phyloP scores from a whole-genome alignment of 2,329 filamentous ascomycete species.

The Trichoderma sp. region DNA sequence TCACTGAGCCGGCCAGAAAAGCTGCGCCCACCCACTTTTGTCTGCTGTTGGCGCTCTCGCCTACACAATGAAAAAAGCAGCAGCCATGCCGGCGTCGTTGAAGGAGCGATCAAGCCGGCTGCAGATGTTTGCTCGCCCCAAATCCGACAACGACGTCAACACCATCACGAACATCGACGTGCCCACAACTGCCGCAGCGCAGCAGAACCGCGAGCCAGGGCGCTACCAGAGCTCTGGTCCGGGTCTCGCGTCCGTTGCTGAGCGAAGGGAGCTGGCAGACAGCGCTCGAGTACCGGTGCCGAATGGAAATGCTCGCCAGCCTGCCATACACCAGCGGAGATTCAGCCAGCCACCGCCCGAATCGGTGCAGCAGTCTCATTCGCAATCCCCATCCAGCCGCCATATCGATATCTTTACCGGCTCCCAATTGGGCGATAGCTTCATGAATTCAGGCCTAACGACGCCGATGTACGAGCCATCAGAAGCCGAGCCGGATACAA shows the following conservation, averaged over 20 bases:
- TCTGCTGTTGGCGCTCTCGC: not conserved
- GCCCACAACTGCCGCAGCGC: slow-evolving; percentile 28
- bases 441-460: slow-evolving; percentile 44
- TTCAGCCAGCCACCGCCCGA: slow-evolving; percentile 32
- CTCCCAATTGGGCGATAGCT: slow-evolving; percentile 43
- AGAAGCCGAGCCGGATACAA: slow-evolving; percentile 24
- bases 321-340: slow-evolving; percentile 33
- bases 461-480: slow-evolving; percentile 40
- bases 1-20: not conserved
- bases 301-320: slow-evolving; percentile 33
- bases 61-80: not conserved
- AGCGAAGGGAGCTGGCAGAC: slow-evolving; percentile 37
- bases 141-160: slow-evolving; percentile 29
- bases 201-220: slow-evolving; percentile 28
- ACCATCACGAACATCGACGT: not conserved
- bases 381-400: slow-evolving; percentile 24
- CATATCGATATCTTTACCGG: slow-evolving; percentile 40
- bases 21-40: not conserved
- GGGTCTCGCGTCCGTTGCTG: slow-evolving; percentile 26
- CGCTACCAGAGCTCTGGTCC: slow-evolving; percentile 30
- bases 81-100: slow-evolving; percentile 35
- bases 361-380: slow-evolving; percentile 29
- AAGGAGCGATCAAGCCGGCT: slow-evolving; percentile 39
- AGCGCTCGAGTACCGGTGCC: slow-evolving; percentile 42
- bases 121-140: slow-evolving; percentile 36